Evolutionary conservation across 139 green algal species (phyloP).

Genomic region (Chlorella vulgaris): DNA sequence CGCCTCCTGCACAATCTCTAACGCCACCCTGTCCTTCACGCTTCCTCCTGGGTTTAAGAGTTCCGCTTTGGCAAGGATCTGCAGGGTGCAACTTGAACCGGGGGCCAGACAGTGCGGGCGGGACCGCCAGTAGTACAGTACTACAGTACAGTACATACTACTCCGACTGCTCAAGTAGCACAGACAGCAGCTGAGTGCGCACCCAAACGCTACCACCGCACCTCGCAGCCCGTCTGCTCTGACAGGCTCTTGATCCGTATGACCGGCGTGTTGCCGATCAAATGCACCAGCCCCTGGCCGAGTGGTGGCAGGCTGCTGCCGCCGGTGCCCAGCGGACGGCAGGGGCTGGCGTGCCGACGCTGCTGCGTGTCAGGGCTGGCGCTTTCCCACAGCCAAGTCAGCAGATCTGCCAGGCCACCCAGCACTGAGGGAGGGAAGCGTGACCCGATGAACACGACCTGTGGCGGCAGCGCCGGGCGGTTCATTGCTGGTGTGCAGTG

Average conservation of each 20-base stretch:
- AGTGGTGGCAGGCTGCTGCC: constrained; percentile 19
- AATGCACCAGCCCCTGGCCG: constrained; percentile 54
- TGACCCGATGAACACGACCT: not conserved
- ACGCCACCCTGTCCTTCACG: constrained; percentile 93
- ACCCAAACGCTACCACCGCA: constrained; percentile 26
- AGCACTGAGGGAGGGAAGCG: not conserved
- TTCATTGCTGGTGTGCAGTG: too few species aligned
- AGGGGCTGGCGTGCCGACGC: too few species aligned
- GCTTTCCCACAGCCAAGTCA: not conserved
- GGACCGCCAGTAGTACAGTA: too few species aligned
- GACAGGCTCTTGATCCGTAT: constrained; percentile 77
- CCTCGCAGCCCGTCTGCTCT: constrained; percentile 80
- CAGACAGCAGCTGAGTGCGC: too few species aligned
- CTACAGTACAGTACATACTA: too few species aligned
- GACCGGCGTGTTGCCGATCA: constrained; percentile 87
- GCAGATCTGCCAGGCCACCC: not conserved
- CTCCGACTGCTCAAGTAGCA: too few species aligned
- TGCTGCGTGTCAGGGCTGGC: not conserved
- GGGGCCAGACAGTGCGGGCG: too few species aligned
- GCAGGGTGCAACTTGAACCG: not conserved
- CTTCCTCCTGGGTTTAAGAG: constrained; percentile 92
- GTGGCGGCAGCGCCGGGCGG: too few species aligned
- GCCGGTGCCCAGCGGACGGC: not conserved
- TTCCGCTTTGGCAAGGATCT: constrained; percentile 91
- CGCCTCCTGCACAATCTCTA: constrained; percentile 82